Percentiles rank a stretch among this genome's conserved stretches.
Evolutionary conservation across 208 protist genomes (phyloP).

Genomic region (Angomonas desouzai): DNA sequence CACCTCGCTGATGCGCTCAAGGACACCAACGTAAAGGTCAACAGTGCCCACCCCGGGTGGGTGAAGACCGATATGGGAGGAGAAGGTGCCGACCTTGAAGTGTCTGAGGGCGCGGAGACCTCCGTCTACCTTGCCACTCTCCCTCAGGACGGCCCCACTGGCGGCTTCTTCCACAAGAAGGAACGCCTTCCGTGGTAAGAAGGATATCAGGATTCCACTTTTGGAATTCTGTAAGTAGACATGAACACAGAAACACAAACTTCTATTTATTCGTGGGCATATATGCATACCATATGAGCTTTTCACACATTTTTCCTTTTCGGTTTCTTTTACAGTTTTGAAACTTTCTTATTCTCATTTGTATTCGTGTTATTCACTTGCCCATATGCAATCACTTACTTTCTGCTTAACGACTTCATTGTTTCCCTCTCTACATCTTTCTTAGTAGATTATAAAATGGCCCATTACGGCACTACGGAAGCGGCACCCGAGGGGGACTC

Average conservation of each 20-base stretch:
- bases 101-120: slow-evolving; percentile 68
- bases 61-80: slow-evolving; percentile 74
- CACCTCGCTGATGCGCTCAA: slow-evolving; percentile 49
- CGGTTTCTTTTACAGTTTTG: no score
- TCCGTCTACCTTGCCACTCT: slow-evolving; percentile 74
- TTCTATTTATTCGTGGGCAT: background rate
- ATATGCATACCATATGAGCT: no score
- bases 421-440: no score
- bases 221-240: no score
- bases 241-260: no score
- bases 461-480: background rate
- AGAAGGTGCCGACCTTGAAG: slow-evolving; percentile 27
- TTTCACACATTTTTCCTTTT: no score
- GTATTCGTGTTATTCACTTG: no score
- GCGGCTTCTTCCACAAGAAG: slow-evolving; percentile 76
- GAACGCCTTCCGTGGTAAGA: slow-evolving; percentile 59
- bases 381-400: no score
- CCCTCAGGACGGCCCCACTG: slow-evolving; percentile 58
- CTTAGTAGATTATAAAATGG: no score
- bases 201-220: no score
- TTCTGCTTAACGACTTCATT: no score
- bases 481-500: background rate
- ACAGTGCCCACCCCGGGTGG: slow-evolving; percentile 64
- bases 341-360: no score
- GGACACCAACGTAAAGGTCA: slow-evolving; percentile 57